Base-by-base conservation (phyloP, 495 filamentous ascomycete species). In the Usnea hakonensis region DNA sequence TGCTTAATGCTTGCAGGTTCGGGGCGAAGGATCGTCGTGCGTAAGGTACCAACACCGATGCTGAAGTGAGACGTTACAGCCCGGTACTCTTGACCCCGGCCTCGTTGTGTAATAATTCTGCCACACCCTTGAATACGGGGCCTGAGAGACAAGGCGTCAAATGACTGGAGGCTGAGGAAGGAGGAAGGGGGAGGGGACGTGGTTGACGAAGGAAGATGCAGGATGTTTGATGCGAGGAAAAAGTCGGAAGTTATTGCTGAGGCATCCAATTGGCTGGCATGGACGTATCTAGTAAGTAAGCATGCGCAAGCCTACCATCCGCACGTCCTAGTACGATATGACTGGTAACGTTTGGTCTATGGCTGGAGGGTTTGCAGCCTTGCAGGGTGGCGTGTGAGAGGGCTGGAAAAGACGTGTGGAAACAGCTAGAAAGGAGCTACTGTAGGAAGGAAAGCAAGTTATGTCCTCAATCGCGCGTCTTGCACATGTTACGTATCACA, bases 381-480 rank as follows among this genome's bases (percentile, higher is more conserved):
- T 26, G 43, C 28, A 26, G 54, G 61, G 33, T 21, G 56, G 48
- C 37, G 35, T 37, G 46, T 53, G 43, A 54, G 28, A 59, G 62
- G 48, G 8, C 26, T 43, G 56, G 30, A 36, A 33, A 32, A 43
- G 53, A 23, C 53, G 46, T 54, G 37, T 57, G 53, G 53, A 48
- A 43, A 36, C 53, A 38, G 32, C 62, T 64, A 64, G 50, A 52
- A 28, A 58, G 48, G 41, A 64, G 59, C 65, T 67, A 67, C 62
- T 67, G 65, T 67, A 67, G 62, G 58, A 37, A 64, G 58, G 40
- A 57, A 59, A 53, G 57, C 65, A 59, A 54, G 55, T 30, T 62
- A 46, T 55, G 37, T 56, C 60, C 41, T 60, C 50, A 58, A 32
- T 62, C 62, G 65, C 55, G 44, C 63, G 43, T 64, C 38, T 67